Percentiles rank a stretch among this genome's conserved stretches.
phyloP scores from a whole-genome alignment of 192 early-diverging fungal genomes.

The Jimgerdemannia flammicorona region DNA sequence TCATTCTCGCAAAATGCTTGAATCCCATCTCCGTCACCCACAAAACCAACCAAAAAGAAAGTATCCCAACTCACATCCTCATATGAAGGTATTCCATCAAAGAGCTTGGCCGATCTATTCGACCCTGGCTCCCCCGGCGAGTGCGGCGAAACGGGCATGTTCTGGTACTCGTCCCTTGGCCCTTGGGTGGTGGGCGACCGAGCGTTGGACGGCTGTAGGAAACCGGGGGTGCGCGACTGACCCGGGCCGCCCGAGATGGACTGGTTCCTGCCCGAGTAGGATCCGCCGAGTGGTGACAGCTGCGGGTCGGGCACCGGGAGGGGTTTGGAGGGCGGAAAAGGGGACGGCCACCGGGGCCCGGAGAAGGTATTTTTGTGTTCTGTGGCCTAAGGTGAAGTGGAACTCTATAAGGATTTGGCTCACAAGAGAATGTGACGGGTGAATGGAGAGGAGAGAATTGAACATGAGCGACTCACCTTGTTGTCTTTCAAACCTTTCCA shows the following conservation, averaged over 20 bases:
- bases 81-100: not conserved
- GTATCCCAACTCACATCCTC: not conserved
- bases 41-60: no score
- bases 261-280: not conserved
- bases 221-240: not conserved
- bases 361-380: no score
- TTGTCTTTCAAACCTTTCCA: conserved; percentile 41
- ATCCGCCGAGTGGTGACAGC: not conserved
- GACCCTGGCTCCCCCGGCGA: not conserved
- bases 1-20: no score
- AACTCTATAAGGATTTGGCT: no score
- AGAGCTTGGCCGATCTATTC: not conserved
- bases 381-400: no score
- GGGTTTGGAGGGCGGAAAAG: not conserved
- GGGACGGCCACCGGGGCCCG: no score
- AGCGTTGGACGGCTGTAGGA: not conserved
- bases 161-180: not conserved
- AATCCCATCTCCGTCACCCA: no score
- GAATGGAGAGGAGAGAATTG: not conserved
- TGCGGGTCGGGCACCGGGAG: not conserved
- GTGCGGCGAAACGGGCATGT: not conserved
- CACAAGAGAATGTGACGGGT: no score
- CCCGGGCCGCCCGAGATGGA: not conserved
- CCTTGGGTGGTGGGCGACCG: not conserved
- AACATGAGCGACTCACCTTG: conserved; percentile 25